Evolutionary conservation across 805 yeast genomes (phyloP).

Genomic region (Ogataea populi-albae): DNA sequence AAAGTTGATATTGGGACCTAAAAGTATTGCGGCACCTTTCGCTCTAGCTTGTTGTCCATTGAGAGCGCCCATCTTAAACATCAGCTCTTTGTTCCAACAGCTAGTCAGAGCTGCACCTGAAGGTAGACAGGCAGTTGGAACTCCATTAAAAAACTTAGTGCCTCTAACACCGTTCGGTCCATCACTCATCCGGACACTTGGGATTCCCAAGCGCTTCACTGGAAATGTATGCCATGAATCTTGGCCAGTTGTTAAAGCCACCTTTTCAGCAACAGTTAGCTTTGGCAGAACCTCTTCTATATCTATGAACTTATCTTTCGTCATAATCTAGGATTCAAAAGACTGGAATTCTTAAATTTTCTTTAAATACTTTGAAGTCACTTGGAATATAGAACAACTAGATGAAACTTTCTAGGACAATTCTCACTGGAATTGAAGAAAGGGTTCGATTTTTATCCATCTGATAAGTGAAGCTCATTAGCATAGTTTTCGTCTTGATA

Average conservation of each 20-base stretch:
- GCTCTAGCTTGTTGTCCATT: conserved; percentile 55
- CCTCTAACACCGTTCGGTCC: conserved; percentile 69
- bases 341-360: no score
- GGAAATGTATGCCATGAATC: conserved; percentile 40
- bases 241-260: conserved; percentile 1
- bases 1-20: conserved; percentile 53
- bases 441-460: no score
- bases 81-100: conserved; percentile 50
- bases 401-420: no score
- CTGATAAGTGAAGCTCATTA: no score
- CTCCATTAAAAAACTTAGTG: conserved; percentile 48
- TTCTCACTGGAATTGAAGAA: no score
- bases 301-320: conserved; percentile 17
- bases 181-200: conserved; percentile 48
- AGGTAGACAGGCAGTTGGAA: conserved; percentile 58
- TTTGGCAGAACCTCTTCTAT: neutral
- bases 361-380: no score
- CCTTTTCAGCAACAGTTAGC: conserved; percentile 14
- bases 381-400: no score
- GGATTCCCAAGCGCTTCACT: conserved; percentile 38
- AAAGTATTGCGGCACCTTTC: conserved; percentile 49
- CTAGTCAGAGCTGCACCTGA: conserved; percentile 60
- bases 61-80: conserved; percentile 47
- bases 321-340: no score
- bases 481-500: no score